Evolutionary conservation across 805 yeast species (phyloP).

Genomic region (Lipomyces starkeyi): DNA sequence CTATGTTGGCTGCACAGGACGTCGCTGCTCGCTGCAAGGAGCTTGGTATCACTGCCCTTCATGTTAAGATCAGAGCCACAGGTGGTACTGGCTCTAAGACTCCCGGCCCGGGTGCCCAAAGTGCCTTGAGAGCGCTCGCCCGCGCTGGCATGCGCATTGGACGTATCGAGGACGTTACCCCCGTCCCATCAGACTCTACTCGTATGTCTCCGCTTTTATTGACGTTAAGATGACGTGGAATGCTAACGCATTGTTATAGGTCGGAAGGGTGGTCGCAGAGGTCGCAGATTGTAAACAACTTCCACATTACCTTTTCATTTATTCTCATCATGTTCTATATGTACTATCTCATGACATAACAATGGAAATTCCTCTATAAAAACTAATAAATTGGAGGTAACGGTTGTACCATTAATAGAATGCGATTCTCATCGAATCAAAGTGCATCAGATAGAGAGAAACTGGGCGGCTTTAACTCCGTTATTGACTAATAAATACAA

Average conservation of each 20-base stretch:
- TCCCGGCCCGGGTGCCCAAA: slow-evolving; percentile 94
- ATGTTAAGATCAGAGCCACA: slow-evolving; percentile 99
- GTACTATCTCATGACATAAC: slow-evolving; percentile 21
- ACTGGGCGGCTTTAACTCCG: background rate
- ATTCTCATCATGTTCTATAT: slow-evolving; percentile 13
- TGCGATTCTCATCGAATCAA: background rate
- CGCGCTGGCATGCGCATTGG: slow-evolving; percentile 99
- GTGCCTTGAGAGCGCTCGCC: slow-evolving; percentile 96
- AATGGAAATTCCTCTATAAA: background rate
- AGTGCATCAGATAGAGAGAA: background rate
- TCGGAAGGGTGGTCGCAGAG: slow-evolving; percentile 99
- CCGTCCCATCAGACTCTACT: slow-evolving; percentile 99
- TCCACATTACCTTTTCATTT: slow-evolving; percentile 9
- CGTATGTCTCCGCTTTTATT: slow-evolving; percentile 60
- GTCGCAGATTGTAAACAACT: slow-evolving; percentile 89
- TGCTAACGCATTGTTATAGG: slow-evolving; percentile 24
- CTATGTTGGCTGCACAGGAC: slow-evolving; percentile 99
- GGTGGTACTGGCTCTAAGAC: slow-evolving; percentile 99
- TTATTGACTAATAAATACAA: background rate
- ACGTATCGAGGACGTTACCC: slow-evolving; percentile 99
- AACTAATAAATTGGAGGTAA: background rate
- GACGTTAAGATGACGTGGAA: background rate
- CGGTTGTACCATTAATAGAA: background rate
- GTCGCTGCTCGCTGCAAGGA: slow-evolving; percentile 99
- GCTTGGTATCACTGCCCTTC: slow-evolving; percentile 99